Conservation (phyloP, 352 stramenopile genomes). For the Globisporangium irregulare region DNA sequence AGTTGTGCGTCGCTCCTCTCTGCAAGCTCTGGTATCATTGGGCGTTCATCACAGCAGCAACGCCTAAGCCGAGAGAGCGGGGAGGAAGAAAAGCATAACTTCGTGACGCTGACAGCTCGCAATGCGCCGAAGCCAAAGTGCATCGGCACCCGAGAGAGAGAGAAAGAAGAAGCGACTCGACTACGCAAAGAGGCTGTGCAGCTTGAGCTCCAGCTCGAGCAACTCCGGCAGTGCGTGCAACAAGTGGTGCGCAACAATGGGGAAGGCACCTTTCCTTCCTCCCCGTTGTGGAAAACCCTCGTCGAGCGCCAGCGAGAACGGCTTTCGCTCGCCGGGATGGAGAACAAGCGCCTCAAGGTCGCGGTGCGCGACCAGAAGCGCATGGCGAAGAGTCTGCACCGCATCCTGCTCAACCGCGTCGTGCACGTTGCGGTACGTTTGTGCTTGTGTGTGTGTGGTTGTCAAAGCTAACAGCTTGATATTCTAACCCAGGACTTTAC, state of each 20-base stretch:
- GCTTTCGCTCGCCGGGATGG: neutral
- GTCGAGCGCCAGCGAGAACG: neutral
- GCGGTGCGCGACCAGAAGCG: neutral
- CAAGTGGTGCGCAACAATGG: neutral
- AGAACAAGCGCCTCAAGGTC: neutral
- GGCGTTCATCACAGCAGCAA: no score
- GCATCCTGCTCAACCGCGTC: constrained; percentile 1
- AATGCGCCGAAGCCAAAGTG: neutral
- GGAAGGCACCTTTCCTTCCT: neutral
- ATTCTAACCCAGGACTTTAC: neutral
- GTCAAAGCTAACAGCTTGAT: neutral
- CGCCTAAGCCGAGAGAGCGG: neutral
- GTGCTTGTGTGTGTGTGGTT: neutral
- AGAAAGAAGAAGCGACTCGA: neutral
- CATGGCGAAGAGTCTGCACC: constrained; percentile 10
- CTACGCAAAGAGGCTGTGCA: constrained; percentile 5
- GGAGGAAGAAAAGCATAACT: neutral
- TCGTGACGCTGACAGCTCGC: neutral
- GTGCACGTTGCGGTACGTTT: neutral
- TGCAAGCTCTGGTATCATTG: neutral
- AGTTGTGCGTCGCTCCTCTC: neutral
- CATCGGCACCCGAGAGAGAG: neutral
- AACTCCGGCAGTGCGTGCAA: constrained; percentile 5
- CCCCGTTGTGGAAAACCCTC: neutral
- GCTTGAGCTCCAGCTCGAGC: constrained; percentile 5